Evolutionary conservation across 164 flowering plant species (phyloP).

Genomic region (Aristolochia contorta): DNA sequence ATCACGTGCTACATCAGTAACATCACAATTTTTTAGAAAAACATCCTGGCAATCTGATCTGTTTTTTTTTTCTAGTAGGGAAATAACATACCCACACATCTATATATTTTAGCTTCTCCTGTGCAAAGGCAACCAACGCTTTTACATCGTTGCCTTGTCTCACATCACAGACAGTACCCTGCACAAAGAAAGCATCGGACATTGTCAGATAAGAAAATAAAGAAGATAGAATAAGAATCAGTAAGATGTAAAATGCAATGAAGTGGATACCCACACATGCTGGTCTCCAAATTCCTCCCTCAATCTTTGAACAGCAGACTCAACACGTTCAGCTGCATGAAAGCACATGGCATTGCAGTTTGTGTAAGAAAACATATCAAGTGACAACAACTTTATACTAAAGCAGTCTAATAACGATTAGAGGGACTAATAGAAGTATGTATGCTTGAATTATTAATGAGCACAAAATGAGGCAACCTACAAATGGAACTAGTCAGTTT

Average conservation of each 20-base stretch:
- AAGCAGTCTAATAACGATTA: not conserved
- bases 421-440: not conserved
- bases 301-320: slow-evolving; percentile 52
- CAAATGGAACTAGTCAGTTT: too few species aligned
- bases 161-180: slow-evolving; percentile 90
- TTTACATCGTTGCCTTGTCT: slow-evolving; percentile 63
- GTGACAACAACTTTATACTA: not conserved
- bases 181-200: slow-evolving; percentile 11
- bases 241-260: slow-evolving; percentile 10
- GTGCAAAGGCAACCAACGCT: slow-evolving; percentile 59
- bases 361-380: not conserved
- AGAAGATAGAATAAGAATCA: not conserved
- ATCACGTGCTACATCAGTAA: too few species aligned
- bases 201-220: not conserved
- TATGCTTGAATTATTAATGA: too few species aligned
- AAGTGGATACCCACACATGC: slow-evolving; percentile 89
- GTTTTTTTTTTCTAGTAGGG: too few species aligned
- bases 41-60: too few species aligned
- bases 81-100: slow-evolving; percentile 71
- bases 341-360: slow-evolving; percentile 2
- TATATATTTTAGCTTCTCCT: slow-evolving; percentile 48
- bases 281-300: slow-evolving; percentile 70
- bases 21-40: too few species aligned
- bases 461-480: too few species aligned
- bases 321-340: slow-evolving; percentile 62